Base-by-base conservation (phyloP, 345 rosid genomes). In the Arabidopsis suecica region DNA sequence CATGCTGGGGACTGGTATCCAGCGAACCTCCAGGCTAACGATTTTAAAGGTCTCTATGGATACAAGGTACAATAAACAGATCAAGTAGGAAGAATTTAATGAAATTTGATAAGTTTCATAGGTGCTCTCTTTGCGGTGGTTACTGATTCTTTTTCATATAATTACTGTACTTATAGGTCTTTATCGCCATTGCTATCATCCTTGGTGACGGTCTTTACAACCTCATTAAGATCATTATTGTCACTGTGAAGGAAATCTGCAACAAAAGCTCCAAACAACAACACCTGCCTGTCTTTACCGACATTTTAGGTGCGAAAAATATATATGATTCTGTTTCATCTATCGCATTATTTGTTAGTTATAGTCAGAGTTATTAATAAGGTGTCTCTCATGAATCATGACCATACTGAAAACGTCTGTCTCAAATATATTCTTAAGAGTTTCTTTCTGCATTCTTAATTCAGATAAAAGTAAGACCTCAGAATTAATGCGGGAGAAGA, bases 151-250 rank as follows among this genome's bases (percentile, higher is more conserved):
- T 11, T 49, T 66, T 67, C 22, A 6, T 89, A 76, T 84, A 84
- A 32, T 34, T 54, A 62, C 67, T 14, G 16, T 71, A 68, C 28
- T 7, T 70, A 40, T 45, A 91, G 97, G 96, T 92, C 49, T 89
- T 89, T 77, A 86, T 89, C 65, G 84, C 93, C 50, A 89, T 84
- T 78, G 58, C 93, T 1, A 84, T 92, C 54, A 87, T 89, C 54
- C 93, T 92, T 48, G 97, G 96, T 47, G 93, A 92, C 59, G 93
- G 97, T 58, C 91, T 89, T 41, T 92, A 89, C 77, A 92, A 92
- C 83, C 80, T 92, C 77, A 61, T 88, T 60, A 90, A 90, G 89
- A 90, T 88, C 62, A 82, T 87, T 65, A 61, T 74, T 20, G 41
- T 88, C 58, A 85, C 89, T 75, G 45, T 73, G 41, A 87, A 49